Evolutionary conservation across 306 rosid species (phyloP), one percentile per base, ranked within the genome.

Genomic region (Begonia masoniana): DNA sequence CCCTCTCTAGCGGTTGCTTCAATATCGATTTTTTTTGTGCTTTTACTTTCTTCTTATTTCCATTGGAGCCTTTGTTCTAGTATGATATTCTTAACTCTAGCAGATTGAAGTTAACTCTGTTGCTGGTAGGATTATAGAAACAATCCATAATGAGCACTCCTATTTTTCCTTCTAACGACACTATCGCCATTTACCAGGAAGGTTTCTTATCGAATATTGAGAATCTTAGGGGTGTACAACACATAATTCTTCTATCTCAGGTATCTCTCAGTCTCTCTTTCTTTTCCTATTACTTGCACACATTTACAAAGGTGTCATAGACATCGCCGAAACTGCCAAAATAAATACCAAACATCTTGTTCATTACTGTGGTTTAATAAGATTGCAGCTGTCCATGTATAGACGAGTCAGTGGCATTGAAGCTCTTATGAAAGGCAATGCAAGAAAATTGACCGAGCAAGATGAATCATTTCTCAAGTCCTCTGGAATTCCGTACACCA

Each of bases 361-460:
- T 59, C 4, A 36, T 57, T 68, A 51, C 51, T 66, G 61, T 71
- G 77, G 72, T 70, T 77, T 78, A 70, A 85, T 80, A 69, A 81
- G 75, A 73, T 71, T 66, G 74, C 96, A 91, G 97, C 75, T 91
- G 78, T 91, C 92, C 75, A 87, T 71, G 61, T 85, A 77, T 80
- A 81, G 81, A 68, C 76, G 86, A 69, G 78, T 74, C 50, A 51
- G 76, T 56, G 96, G 96, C 52, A 62, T 85, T 68, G 82, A 82
- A 72, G 85, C 81, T 52, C 60, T 91, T 71, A 69, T 91, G 74
- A 81, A 75, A 75, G 67, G 62, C 76, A 91, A 75, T 57, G 84
- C 85, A 42, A 74, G 53, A 66, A 85, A 85, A 59, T 50, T 78
- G 60, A 85, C 88, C 0, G 94, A 85, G 83, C 81, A 85, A 77